phyloP scores from a whole-genome alignment of 148 eudicot species.

The Vaccinium corymbosum region DNA sequence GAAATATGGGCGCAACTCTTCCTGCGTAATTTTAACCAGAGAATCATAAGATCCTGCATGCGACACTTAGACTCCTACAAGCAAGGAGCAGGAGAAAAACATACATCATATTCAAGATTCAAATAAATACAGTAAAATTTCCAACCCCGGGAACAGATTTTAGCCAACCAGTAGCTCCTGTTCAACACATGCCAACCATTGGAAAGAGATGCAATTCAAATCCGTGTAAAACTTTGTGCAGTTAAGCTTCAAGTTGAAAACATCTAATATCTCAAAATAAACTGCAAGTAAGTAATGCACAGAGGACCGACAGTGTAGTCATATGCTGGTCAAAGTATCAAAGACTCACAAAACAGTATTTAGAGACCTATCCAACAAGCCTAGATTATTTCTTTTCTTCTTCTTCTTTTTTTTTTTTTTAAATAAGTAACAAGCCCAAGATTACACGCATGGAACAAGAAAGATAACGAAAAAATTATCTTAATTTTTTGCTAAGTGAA shows the following conservation, averaged over 20 bases:
- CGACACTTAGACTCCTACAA: background rate
- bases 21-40: slow-evolving; percentile 40
- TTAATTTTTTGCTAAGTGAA: background rate
- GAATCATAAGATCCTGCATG: background rate
- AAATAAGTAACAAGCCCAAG: background rate
- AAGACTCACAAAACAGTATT: background rate
- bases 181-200: background rate
- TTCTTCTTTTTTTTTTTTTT: too few relatives aligned
- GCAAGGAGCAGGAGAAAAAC: background rate
- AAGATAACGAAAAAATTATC: background rate
- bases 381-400: too few relatives aligned
- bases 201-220: background rate
- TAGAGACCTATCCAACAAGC: background rate
- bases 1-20: slow-evolving; percentile 94
- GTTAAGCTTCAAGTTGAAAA: background rate
- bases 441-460: background rate
- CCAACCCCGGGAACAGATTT: background rate
- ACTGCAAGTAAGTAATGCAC: background rate
- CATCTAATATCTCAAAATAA: background rate
- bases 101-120: background rate
- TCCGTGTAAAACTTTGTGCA: background rate
- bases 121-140: background rate
- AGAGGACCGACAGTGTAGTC: background rate
- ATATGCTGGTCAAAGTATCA: slow-evolving; percentile 6
- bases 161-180: background rate